phyloP scores from a whole-genome alignment of 2,329 filamentous ascomycete species.

The Phoma sp. region DNA sequence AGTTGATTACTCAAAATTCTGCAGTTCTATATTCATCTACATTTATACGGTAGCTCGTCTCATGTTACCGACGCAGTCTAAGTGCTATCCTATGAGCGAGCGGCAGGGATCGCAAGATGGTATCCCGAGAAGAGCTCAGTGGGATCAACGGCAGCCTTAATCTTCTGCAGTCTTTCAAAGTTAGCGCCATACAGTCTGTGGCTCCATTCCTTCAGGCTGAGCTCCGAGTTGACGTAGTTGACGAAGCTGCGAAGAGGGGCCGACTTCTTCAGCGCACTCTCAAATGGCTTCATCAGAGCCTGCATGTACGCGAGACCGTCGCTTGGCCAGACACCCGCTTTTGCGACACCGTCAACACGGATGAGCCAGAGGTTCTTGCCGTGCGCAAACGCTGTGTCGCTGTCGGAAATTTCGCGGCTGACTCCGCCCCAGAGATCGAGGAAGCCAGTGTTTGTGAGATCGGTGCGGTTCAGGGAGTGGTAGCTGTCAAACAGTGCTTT shows the following conservation, averaged over 20 bases:
- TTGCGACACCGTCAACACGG: constrained; percentile 27
- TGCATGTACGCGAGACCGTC: constrained; percentile 29
- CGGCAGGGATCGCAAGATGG: constrained; percentile 13
- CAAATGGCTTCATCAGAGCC: constrained; percentile 23
- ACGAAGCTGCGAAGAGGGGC: constrained; percentile 23
- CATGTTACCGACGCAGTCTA: not conserved
- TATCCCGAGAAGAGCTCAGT: constrained; percentile 22
- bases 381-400: constrained; percentile 20
- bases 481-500: constrained; percentile 20
- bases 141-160: constrained; percentile 24
- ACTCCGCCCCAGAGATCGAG: constrained; percentile 30
- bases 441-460: constrained; percentile 23
- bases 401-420: constrained; percentile 20
- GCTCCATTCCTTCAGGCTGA: constrained; percentile 23
- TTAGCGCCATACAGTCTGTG: constrained; percentile 23
- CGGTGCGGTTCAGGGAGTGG: constrained; percentile 21
- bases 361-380: constrained; percentile 31
- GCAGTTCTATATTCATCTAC: not conserved
- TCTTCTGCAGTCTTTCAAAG: constrained; percentile 20
- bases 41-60: not conserved
- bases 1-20: constrained; percentile 7
- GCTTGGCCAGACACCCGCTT: constrained; percentile 17
- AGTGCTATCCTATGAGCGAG: not conserved
- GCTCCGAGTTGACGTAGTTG: constrained; percentile 28
- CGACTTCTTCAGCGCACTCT: constrained; percentile 19